Percentiles rank a stretch among this genome's conserved stretches.
Conservation (phyloP, 176 grass and related monocot species). For the Zoysia pacifica region DNA sequence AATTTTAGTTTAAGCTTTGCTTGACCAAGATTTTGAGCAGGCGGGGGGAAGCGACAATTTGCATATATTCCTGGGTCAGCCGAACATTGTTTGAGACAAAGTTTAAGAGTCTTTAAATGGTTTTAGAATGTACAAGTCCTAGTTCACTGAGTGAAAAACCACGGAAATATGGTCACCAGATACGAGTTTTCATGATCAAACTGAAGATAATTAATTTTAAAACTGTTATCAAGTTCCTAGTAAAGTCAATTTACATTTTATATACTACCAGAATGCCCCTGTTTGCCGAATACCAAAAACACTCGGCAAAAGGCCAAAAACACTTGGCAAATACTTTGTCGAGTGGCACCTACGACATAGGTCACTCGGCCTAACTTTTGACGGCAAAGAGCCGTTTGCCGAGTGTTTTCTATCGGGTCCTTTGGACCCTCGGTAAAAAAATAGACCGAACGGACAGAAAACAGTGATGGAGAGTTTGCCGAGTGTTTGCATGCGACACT, state of each 20-base stretch:
- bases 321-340: no score
- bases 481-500: no score
- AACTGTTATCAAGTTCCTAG: not conserved
- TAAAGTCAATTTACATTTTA: not conserved
- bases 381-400: no score
- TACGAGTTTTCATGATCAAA: not conserved
- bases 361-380: no score
- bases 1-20: not conserved
- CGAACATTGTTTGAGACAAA: not conserved
- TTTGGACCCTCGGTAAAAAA: no score
- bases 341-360: no score
- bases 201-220: not conserved
- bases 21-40: not conserved
- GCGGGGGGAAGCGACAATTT: not conserved
- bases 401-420: no score
- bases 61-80: slow-evolving; percentile 1
- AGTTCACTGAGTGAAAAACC: not conserved
- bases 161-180: not conserved
- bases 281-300: no score
- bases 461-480: no score
- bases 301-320: no score
- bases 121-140: not conserved
- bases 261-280: no score
- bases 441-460: no score
- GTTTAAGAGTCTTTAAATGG: not conserved